Evolutionary conservation across 345 rosid genomes (phyloP).

Genomic region (Populus pruinosa): DNA sequence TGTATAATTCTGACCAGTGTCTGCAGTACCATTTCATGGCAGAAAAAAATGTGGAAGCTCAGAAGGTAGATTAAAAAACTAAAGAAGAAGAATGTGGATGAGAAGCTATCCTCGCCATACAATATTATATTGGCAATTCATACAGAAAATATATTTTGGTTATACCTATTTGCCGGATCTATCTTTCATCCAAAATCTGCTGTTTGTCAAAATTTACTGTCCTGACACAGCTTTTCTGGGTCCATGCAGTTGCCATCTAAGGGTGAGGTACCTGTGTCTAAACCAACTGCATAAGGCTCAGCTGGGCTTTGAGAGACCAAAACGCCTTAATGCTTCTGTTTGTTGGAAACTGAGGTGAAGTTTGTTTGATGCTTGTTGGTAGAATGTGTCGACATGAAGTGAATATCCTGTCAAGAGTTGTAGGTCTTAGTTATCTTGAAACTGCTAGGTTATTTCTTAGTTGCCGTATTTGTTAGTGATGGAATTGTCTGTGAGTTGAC

Average conservation of each 20-base stretch:
- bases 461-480: not conserved
- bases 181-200: not conserved
- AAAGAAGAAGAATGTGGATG: not conserved
- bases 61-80: not conserved
- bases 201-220: not conserved
- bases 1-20: not conserved
- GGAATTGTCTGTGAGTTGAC: not conserved
- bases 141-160: not conserved
- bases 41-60: not conserved
- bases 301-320: not conserved
- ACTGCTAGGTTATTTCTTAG: not conserved
- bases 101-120: not conserved
- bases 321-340: not conserved
- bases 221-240: not conserved
- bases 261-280: not conserved
- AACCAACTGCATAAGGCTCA: not conserved
- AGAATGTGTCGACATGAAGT: conserved; percentile 20
- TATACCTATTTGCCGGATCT: not conserved
- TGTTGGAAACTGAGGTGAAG: conserved; percentile 4
- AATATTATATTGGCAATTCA: not conserved
- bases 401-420: not conserved
- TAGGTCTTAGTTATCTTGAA: not conserved
- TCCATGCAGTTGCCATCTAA: not conserved
- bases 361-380: conserved; percentile 8
- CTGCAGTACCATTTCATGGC: not conserved